Conservation (phyloP, 2,329 filamentous ascomycete genomes). For the Penicillium sp. region DNA sequence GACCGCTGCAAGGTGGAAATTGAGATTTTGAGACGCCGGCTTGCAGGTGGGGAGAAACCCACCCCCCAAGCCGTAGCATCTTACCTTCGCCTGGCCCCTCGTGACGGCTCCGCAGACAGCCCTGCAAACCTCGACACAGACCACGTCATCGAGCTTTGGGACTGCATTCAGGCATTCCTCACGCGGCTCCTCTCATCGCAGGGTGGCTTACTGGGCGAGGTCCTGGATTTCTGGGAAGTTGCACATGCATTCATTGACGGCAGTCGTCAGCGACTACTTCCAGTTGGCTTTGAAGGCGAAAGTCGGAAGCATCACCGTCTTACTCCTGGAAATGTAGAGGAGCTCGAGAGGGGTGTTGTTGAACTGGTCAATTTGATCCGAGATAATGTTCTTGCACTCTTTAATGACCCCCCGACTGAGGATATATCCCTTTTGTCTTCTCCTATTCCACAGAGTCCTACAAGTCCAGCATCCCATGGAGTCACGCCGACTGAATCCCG, state of each 20-base stretch:
- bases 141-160: slow-evolving; percentile 88
- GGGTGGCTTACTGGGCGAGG: slow-evolving; percentile 80
- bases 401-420: slow-evolving; percentile 83
- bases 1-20: slow-evolving; percentile 91
- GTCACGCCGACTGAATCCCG: slow-evolving; percentile 66
- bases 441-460: slow-evolving; percentile 66
- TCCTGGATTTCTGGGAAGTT: slow-evolving; percentile 92
- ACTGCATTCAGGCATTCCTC: slow-evolving; percentile 76
- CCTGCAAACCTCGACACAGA: slow-evolving; percentile 70
- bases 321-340: slow-evolving; percentile 65
- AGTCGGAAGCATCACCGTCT: slow-evolving; percentile 80
- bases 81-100: slow-evolving; percentile 72
- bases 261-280: slow-evolving; percentile 75
- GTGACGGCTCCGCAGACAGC: slow-evolving; percentile 64
- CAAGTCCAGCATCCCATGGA: slow-evolving; percentile 58
- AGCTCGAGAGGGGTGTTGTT: slow-evolving; percentile 73
- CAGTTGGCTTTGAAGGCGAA: slow-evolving; percentile 76
- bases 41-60: slow-evolving; percentile 74
- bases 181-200: slow-evolving; percentile 70
- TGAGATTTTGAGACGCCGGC: slow-evolving; percentile 79
- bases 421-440: slow-evolving; percentile 88
- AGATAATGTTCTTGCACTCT: slow-evolving; percentile 77
- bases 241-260: slow-evolving; percentile 88
- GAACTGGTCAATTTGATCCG: slow-evolving; percentile 84
- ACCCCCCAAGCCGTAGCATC: slow-evolving; percentile 67